Evolutionary conservation across 306 rosid species (phyloP).

Genomic region (Cucumis melo): DNA sequence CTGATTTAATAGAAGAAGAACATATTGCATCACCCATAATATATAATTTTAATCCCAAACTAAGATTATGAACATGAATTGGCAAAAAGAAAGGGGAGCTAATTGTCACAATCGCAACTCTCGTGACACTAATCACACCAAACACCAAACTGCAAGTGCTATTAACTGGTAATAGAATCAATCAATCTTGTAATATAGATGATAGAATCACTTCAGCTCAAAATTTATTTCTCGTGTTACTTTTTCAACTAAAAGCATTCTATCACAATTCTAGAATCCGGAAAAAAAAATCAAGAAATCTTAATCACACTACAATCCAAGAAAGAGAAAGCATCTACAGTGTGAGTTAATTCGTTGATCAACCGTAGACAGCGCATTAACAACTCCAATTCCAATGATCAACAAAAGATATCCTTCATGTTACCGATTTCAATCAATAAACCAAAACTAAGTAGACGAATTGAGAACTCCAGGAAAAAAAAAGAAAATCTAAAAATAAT

Average conservation of each 20-base stretch:
- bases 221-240: not conserved
- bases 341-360: not conserved
- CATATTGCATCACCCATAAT: not conserved
- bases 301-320: not conserved
- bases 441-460: not conserved
- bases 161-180: not conserved
- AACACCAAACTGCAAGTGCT: not conserved
- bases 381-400: not conserved
- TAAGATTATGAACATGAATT: not conserved
- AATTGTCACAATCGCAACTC: too few species aligned
- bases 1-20: constrained; percentile 29
- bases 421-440: not conserved
- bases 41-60: not conserved
- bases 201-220: not conserved
- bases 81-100: not conserved
- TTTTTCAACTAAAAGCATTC: not conserved
- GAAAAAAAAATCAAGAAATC: not conserved
- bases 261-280: not conserved
- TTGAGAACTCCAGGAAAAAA: not conserved
- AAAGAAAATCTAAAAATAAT: not conserved
- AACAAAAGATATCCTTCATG: not conserved
- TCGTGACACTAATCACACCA: too few species aligned
- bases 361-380: not conserved
- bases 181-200: not conserved
- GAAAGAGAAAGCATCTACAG: not conserved